These are phyloP conservation scores for Cystobasidium slooffiae DNA, from an alignment of 1,284 basidiomycete species.

Conservation along the genomic window DNA sequence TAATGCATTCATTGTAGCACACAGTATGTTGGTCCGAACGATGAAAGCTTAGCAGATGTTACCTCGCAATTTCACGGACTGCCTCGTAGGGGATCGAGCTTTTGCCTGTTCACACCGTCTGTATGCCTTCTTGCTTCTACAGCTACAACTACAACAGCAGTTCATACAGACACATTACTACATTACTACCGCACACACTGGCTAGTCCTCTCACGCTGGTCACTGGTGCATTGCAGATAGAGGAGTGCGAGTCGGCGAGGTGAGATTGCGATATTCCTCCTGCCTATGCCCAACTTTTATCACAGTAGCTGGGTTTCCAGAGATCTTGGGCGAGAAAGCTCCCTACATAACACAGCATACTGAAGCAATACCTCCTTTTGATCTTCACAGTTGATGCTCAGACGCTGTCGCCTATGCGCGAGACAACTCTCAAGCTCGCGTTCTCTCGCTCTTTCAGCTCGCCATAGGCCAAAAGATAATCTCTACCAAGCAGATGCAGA, in stretches of 20 bases:
- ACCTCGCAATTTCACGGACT: background rate
- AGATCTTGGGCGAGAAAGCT: background rate
- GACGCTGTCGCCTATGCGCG: constrained; percentile 43
- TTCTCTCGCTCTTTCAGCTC: constrained; percentile 18
- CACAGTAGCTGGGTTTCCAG: too few species aligned
- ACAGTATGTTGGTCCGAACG: background rate
- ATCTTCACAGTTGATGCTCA: constrained; percentile 40
- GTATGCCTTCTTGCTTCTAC: too few species aligned
- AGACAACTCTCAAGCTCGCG: constrained; percentile 26
- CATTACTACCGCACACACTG: too few species aligned
- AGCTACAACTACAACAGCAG: background rate
- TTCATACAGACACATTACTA: background rate
- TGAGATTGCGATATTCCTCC: too few species aligned
- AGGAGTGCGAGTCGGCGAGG: too few species aligned
- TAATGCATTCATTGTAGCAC: constrained; percentile 4
- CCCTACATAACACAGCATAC: background rate
- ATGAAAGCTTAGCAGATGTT: background rate
- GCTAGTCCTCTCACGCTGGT: too few species aligned
- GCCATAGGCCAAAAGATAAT: constrained; percentile 15
- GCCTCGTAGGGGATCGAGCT: background rate
- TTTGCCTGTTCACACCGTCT: too few species aligned
- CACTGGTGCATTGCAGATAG: too few species aligned
- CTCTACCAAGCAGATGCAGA: background rate
- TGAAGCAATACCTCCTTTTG: background rate
- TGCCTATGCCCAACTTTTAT: too few species aligned